Conservation (phyloP, 2,329 filamentous ascomycete genomes). For the Emergomyces pasteurianus region DNA sequence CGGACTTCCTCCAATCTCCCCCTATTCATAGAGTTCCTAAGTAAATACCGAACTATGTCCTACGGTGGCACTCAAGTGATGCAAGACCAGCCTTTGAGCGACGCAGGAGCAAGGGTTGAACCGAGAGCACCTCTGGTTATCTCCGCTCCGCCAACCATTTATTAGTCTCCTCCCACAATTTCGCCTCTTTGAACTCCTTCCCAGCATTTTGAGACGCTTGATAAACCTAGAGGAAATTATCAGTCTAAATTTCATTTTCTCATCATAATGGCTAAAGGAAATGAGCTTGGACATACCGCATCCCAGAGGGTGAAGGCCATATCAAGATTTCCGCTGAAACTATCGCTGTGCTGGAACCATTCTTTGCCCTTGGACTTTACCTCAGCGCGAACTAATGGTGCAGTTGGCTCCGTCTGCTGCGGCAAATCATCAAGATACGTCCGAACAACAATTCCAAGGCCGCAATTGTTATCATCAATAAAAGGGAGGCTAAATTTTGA, state of each 20-base stretch:
- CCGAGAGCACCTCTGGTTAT: constrained; percentile 9
- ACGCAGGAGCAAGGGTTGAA: background rate
- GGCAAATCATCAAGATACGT: constrained; percentile 43
- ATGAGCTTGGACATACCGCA: constrained; percentile 38
- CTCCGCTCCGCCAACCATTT: constrained; percentile 42
- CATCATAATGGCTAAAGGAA: background rate
- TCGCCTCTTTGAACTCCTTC: constrained; percentile 40
- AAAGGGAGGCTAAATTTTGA: constrained; percentile 27
- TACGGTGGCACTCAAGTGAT: background rate
- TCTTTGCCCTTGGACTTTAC: constrained; percentile 43
- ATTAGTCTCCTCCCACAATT: constrained; percentile 48
- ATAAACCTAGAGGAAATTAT: constrained; percentile 36
- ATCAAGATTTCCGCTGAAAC: constrained; percentile 47
- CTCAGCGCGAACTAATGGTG: constrained; percentile 36
- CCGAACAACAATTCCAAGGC: constrained; percentile 36
- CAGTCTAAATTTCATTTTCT: constrained; percentile 3
- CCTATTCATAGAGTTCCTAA: background rate
- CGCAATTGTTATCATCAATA: constrained; percentile 34
- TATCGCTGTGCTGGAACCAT: constrained; percentile 50
- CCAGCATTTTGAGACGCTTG: constrained; percentile 45
- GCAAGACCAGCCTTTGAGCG: background rate
- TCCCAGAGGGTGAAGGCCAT: constrained; percentile 54
- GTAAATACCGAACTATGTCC: background rate
- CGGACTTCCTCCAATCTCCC: background rate
- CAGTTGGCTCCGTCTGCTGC: constrained; percentile 43